Base-by-base conservation (phyloP, 208 protist species). In the Leishmania tropica region DNA sequence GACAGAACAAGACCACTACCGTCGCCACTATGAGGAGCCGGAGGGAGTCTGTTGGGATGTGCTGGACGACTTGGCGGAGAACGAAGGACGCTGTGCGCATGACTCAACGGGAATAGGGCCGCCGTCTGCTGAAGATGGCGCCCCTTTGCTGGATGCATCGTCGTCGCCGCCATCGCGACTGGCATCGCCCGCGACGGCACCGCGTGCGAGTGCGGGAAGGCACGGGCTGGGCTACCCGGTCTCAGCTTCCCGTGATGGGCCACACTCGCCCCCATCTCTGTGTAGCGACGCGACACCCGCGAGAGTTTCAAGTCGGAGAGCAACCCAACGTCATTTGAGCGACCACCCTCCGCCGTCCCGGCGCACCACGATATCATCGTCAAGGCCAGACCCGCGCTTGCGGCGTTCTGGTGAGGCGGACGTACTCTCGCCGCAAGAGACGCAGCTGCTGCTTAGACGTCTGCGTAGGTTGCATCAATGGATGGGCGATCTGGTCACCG, bases 21-120 rank as follows among this genome's bases (percentile, higher is more conserved):
- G 56, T 35, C 21, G 31, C 4, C 76, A 85, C 76, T 85, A 74
- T 68, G 2, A 71, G 0, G 71, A 60, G n/a, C 45, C 81, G 17
- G 81, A 85, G 40, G 75, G 76, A 0, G 76, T 81, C n/a, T 85
- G 81, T 64, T 85, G 76, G 76, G 56, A 85, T 37, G 4, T 81
- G 58, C 10, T 85, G 72, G 47, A 51, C 11, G 76, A 77, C 70
- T 21, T 67, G 24, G 56, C 2, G 75, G 21, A 37, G 35, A 13
- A n/a, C 21, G 68, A 24, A 24, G 42, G 45, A 45, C 6, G 37
- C 24, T 45, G 42, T 7, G 68, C 10, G 19, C 58, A 31, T 31
- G 58, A 8, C 8, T 24, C 19, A 64, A 13, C 28, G 28, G 2
- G 28, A 64, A 6, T 8, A 64, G 58, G 11, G 58, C 17, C 15